These are phyloP conservation scores for Ulota crispa DNA, from an alignment of 225 moss, liverwort and hornwort genomes.

Conservation along the genomic window DNA sequence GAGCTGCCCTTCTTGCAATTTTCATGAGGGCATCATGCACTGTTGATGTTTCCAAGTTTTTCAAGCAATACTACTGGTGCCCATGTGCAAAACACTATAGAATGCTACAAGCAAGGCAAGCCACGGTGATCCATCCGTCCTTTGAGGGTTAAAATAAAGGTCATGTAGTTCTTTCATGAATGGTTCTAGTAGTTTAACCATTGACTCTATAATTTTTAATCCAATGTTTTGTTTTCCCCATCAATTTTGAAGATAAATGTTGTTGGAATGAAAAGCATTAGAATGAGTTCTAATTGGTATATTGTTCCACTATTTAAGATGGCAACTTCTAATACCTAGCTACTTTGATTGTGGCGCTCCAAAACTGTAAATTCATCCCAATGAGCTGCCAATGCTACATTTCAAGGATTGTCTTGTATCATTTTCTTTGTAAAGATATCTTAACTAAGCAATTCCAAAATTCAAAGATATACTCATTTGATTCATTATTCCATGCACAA, in stretches of 20 bases:
- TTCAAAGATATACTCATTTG: not conserved
- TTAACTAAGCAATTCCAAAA: not conserved
- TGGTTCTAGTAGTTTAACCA: not conserved
- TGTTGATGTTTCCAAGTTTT: no score
- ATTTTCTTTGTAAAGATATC: not conserved
- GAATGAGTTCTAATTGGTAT: no score
- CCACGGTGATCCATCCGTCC: no score
- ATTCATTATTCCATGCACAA: not conserved
- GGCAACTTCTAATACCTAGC: not conserved
- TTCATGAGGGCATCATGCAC: no score
- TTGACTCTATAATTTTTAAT: no score
- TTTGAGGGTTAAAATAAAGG: not conserved
- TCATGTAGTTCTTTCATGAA: not conserved
- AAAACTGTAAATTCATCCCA: not conserved
- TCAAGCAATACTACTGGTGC: no score
- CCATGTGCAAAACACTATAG: no score
- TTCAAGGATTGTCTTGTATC: accelerated
- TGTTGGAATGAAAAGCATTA: not conserved
- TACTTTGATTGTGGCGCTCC: not conserved
- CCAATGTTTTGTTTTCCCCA: not conserved
- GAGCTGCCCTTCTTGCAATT: no score
- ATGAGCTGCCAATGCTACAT: not conserved
- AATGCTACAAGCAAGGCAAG: no score
- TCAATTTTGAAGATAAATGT: not conserved
- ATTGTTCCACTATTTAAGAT: no score